Evolutionary conservation across 164 flowering plant genomes (phyloP), one percentile per base, ranked within the genome.

Genomic region (Aristolochia contorta): DNA sequence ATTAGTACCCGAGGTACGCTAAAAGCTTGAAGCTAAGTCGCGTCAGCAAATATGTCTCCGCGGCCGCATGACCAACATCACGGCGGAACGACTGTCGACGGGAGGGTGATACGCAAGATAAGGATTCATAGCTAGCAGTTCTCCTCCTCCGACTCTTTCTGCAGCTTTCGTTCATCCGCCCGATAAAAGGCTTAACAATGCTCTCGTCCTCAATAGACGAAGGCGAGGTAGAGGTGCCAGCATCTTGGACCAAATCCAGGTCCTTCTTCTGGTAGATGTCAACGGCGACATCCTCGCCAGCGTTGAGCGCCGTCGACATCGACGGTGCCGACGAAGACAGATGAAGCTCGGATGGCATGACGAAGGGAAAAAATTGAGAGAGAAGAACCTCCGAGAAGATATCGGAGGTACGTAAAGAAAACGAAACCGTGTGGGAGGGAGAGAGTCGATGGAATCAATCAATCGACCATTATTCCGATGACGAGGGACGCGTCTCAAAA

Each of bases 1-100:
- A 50, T 12, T 14, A 5, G 59, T 82, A 91, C 96, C 96, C 92
- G 6, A 89, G 83, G 70, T 79, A 91, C 2, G 80, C 69, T 63
- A 86, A 64, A 3, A 89, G 77, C 77, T 72, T 80, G 60, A 81
- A 72, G 60, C 79, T 68, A 12, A 84, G 72, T 14, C 90, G 79
- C 59, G 91, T 82, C 52, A 86, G 16, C 65, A 84, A 43, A 61
- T 63, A 83, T 0, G 86, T 83, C 63, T 89, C 91, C 12, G 81
- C 65, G 18, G 87, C 93, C 16, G 81, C 91, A 23, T 75, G 84
- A 15, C 68, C 78, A 7, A 84, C 81, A 16, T 82, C 88, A 3
- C 63, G 67, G 4, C 72, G 37, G n/a, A 86, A 62, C 1, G 87
- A 75, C 47, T 53, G 57, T 53, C 64, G 71, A 0, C 55, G 57